Conservation (phyloP, 345 rosid species). For the Melastoma malabathricum region DNA sequence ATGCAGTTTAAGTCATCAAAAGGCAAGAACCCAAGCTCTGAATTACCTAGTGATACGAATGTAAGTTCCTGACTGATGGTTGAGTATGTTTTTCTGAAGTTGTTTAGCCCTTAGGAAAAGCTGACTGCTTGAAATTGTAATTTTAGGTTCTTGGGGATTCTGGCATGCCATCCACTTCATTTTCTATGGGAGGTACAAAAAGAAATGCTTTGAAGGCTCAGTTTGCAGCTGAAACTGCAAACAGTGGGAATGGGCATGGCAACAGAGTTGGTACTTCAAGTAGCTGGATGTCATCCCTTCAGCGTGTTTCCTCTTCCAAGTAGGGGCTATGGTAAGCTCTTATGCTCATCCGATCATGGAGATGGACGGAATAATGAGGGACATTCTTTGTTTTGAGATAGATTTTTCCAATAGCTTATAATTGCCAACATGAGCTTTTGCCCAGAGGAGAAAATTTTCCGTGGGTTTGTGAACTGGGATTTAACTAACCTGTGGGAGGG, state of each 20-base stretch:
- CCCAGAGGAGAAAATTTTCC: too few relatives aligned
- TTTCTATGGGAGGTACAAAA: constrained; percentile 44
- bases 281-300: constrained; percentile 73
- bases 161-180: constrained; percentile 45
- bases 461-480: too few relatives aligned
- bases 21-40: constrained; percentile 40
- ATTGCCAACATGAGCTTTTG: too few relatives aligned
- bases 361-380: too few relatives aligned
- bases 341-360: constrained; percentile 1
- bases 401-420: too few relatives aligned
- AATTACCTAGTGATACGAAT: constrained; percentile 35
- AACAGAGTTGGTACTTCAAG: constrained; percentile 48
- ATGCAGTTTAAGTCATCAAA: constrained; percentile 35
- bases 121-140: constrained; percentile 5
- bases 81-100: not conserved
- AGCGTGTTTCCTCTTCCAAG: constrained; percentile 50
- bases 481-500: too few relatives aligned
- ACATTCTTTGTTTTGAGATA: too few relatives aligned
- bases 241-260: constrained; percentile 36
- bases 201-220: constrained; percentile 38
- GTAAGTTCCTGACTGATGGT: constrained; percentile 25
- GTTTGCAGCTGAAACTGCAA: constrained; percentile 41
- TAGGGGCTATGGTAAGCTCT: constrained; percentile 31
- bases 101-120: not conserved
- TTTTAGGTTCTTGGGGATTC: constrained; percentile 28